These are phyloP conservation scores for Aspergillus mulundensis DNA, from an alignment of 495 filamentous ascomycete species.

Conservation along the genomic window DNA sequence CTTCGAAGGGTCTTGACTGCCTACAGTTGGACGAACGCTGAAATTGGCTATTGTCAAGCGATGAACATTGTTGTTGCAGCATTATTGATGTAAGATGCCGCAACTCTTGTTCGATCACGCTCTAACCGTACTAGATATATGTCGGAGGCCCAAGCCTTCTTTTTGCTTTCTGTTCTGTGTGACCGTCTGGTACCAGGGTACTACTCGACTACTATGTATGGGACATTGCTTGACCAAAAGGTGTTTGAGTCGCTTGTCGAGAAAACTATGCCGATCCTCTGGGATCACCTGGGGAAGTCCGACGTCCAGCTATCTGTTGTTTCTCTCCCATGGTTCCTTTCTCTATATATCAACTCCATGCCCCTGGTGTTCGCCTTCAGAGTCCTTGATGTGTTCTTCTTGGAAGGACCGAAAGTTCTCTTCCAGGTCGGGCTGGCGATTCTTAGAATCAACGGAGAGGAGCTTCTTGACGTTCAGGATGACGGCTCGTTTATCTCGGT, in stretches of 20 bases:
- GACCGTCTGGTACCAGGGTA: constrained; percentile 92
- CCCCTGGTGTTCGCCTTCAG: constrained; percentile 94
- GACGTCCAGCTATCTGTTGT: constrained; percentile 99
- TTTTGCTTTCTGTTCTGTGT: constrained; percentile 84
- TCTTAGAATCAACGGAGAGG: constrained; percentile 94
- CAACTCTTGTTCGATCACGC: background rate
- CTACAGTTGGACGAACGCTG: constrained; percentile 92
- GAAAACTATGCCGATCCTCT: constrained; percentile 96
- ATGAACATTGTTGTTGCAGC: constrained; percentile 99
- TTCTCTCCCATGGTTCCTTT: constrained; percentile 95
- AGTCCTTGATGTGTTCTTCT: constrained; percentile 95
- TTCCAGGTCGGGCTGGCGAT: constrained; percentile 97
- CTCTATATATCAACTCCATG: constrained; percentile 99
- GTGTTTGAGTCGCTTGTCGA: constrained; percentile 97
- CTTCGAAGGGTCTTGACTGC: constrained; percentile 87
- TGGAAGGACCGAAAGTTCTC: constrained; percentile 94
- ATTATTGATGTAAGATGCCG: constrained; percentile 67
- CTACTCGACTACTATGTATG: constrained; percentile 98
- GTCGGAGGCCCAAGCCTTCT: constrained; percentile 96
- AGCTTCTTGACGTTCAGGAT: constrained; percentile 90
- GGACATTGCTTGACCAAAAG: constrained; percentile 90
- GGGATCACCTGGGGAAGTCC: constrained; percentile 92
- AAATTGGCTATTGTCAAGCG: constrained; percentile 96
- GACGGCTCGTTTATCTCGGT: constrained; percentile 97
- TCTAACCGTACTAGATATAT: constrained; percentile 64